Base-by-base conservation (phyloP, 768 basidiomycete genomes). In the Tubosaeta sp. region DNA sequence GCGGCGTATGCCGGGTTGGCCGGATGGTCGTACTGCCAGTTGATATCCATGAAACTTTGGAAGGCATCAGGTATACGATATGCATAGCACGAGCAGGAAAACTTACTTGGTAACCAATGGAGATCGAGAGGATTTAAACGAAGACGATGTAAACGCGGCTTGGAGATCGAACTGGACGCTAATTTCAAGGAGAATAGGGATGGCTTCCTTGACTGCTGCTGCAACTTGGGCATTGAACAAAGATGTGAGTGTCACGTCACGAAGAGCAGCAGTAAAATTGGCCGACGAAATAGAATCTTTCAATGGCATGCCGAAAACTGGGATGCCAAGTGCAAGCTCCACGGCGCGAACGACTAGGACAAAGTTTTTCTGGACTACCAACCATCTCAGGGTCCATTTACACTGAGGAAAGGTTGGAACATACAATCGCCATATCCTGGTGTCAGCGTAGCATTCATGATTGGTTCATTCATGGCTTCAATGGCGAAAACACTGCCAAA, bases 391-490 rank as follows among this genome's bases (percentile, higher is more conserved):
- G 13, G 40, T n/a, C 12, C 21, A 44, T 13, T 10, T 22, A 9
- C 30, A 36, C 32, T 13, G 47, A 38, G 7, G 49, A 48, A 35
- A 21, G 38, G 0, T 19, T 35, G 24, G 11, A 56, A 60, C 82
- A 48, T 62, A 89, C 87, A 91, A 36, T 75, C 71, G 21, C 87
- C 87, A 40, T 86, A 82, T 25, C 74, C 79, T 0, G 89, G 87
- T 1, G 89, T 90, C 54, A 74, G 66, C 16, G 49, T 61, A 8
- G 86, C 85, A 59, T 91, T 69, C 84, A 82, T 85, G 58, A 87
- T 80, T 0, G 85, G 86, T 51, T 91, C 89, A 54, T 91, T 91
- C 24, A 85, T 73, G 1, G 89, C 89, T 57, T 91, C 78, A 27
- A 91, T 84, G 2, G 84, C 72, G 38, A 84, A 82, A 16, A 86